Evolutionary conservation across 352 stramenopile species (phyloP).

Genomic region (Pythium guiyangense): DNA sequence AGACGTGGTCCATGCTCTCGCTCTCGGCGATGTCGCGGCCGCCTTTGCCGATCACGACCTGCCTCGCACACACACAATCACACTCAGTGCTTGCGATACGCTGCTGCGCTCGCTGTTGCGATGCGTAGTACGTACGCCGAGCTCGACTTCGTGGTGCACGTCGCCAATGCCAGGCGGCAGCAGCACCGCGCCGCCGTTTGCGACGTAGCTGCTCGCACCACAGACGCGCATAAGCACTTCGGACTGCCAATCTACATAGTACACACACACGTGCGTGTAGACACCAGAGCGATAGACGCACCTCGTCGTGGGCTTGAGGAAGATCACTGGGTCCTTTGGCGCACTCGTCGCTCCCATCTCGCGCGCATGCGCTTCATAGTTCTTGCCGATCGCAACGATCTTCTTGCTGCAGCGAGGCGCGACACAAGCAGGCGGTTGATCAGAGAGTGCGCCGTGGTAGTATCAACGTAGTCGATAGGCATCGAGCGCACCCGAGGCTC

Average conservation of each 20-base stretch:
- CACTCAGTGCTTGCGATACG: neutral
- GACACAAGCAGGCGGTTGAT: neutral
- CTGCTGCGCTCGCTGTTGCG: neutral
- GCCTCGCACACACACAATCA: neutral
- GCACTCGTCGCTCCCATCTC: conserved; percentile 68
- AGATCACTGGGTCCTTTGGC: conserved; percentile 72
- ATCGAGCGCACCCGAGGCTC: conserved; percentile 29
- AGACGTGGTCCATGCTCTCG: conserved; percentile 63
- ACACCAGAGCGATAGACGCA: conserved; percentile 7
- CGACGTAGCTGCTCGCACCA: conserved; percentile 39
- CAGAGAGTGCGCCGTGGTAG: neutral
- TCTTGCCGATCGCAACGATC: conserved; percentile 82
- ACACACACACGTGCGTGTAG: too few relatives aligned
- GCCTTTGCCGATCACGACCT: conserved; percentile 70
- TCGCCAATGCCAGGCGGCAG: conserved; percentile 63
- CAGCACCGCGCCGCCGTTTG: conserved; percentile 51
- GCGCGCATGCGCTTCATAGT: conserved; percentile 77
- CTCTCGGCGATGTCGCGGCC: conserved; percentile 57
- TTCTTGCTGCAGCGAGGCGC: conserved; percentile 45
- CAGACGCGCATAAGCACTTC: neutral
- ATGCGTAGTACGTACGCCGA: conserved; percentile 37
- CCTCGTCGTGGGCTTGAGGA: conserved; percentile 78
- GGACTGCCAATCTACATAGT: neutral
- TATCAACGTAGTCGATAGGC: neutral
- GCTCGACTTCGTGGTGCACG: conserved; percentile 84